phyloP scores from a whole-genome alignment of 2,329 filamentous ascomycete species.

The Talaromyces piceae region DNA sequence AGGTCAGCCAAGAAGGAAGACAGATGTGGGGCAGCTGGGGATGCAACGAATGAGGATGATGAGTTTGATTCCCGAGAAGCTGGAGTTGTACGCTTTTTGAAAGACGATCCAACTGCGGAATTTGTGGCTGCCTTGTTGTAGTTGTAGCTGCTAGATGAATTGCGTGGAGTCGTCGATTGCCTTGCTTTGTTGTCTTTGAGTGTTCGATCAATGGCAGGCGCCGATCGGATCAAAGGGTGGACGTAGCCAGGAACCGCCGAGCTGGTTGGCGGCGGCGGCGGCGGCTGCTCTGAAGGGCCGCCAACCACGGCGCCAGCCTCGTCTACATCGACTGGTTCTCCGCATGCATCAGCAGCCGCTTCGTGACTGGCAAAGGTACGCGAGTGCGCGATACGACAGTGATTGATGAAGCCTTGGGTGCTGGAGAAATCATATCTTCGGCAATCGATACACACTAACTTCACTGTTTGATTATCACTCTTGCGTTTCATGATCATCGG shows the following conservation, averaged over 20 bases:
- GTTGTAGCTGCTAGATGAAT: conserved; percentile 10
- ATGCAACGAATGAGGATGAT: conserved; percentile 49
- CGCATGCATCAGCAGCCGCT: conserved; percentile 80
- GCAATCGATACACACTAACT: conserved; percentile 84
- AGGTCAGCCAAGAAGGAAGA: conserved; percentile 57
- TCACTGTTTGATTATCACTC: conserved; percentile 74
- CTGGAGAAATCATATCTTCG: conserved; percentile 87
- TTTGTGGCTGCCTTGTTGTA: neutral
- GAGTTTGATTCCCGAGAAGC: conserved; percentile 10
- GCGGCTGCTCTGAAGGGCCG: conserved; percentile 16
- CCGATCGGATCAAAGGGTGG: conserved; percentile 54
- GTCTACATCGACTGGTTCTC: conserved; percentile 68
- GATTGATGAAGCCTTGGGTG: conserved; percentile 98
- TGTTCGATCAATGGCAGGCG: conserved; percentile 38
- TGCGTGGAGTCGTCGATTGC: neutral
- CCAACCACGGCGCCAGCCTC: conserved; percentile 46
- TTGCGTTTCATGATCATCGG: conserved; percentile 79
- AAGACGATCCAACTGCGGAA: neutral
- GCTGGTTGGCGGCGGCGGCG: conserved; percentile 23
- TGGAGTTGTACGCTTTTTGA: conserved; percentile 1
- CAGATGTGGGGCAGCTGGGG: conserved; percentile 57
- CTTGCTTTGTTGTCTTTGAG: conserved; percentile 13
- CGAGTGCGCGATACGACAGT: conserved; percentile 92
- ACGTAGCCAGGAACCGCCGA: conserved; percentile 44
- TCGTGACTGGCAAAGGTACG: conserved; percentile 94